phyloP scores from a whole-genome alignment of 2,329 filamentous ascomycete species.

The Sporothrix mexicana region DNA sequence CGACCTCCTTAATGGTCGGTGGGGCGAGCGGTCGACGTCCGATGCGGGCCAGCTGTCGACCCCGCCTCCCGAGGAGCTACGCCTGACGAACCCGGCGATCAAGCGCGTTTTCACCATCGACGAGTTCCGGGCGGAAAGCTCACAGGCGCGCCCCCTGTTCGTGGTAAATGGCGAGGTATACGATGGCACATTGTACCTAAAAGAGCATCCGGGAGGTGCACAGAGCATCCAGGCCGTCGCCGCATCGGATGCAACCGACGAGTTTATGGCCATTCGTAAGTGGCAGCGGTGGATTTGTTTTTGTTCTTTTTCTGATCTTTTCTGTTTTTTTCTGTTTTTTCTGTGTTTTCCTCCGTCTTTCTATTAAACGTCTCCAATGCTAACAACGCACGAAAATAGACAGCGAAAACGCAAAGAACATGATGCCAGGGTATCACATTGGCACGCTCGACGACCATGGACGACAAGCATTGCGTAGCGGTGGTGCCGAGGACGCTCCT shows the following conservation, averaged over 20 bases:
- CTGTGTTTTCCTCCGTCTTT: neutral
- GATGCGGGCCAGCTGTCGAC: constrained; percentile 53
- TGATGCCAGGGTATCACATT: constrained; percentile 87
- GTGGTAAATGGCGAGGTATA: constrained; percentile 88
- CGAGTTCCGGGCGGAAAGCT: constrained; percentile 69
- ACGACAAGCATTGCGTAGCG: neutral
- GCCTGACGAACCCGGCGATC: constrained; percentile 72
- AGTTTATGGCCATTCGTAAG: constrained; percentile 91
- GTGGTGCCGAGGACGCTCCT: constrained; percentile 42
- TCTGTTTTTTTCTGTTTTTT: too few relatives aligned
- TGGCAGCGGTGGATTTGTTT: neutral
- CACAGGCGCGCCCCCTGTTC: constrained; percentile 73
- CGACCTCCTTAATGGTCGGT: constrained; percentile 79
- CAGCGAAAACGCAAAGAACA: constrained; percentile 86
- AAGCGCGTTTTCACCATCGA: constrained; percentile 67
- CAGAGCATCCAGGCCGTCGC: constrained; percentile 82
- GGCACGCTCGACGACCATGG: constrained; percentile 66
- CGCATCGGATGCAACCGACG: constrained; percentile 82
- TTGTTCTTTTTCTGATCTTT: too few relatives aligned
- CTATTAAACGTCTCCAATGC: constrained; percentile 5
- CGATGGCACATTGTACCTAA: constrained; percentile 79
- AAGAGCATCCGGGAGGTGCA: constrained; percentile 84
- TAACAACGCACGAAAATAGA: constrained; percentile 58
- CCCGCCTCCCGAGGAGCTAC: constrained; percentile 65
- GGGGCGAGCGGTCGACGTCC: constrained; percentile 74